These are phyloP conservation scores for Oryza coarctata DNA, from an alignment of 176 grass and related monocot genomes.

Conservation along the genomic window DNA sequence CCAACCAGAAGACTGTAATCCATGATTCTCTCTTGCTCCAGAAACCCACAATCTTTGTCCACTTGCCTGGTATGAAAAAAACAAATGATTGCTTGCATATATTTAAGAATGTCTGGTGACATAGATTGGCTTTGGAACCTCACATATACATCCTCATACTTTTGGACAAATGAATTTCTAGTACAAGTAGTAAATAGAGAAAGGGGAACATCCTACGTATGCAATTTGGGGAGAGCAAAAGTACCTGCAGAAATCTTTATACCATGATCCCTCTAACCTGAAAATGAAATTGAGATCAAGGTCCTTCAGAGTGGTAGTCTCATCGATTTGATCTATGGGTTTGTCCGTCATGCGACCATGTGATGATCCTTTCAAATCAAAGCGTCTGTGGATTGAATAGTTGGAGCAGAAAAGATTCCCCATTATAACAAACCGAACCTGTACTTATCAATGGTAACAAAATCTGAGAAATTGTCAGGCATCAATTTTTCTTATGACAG, in stretches of 20 bases:
- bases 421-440: constrained; percentile 31
- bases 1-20: constrained; percentile 93
- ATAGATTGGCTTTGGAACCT: neutral
- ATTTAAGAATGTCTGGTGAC: neutral
- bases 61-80: constrained; percentile 64
- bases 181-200: neutral
- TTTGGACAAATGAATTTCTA: neutral
- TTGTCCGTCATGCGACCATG: constrained; percentile 84
- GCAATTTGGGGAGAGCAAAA: neutral
- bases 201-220: neutral
- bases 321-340: constrained; percentile 67
- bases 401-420: constrained; percentile 26
- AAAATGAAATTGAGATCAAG: constrained; percentile 94
- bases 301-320: constrained; percentile 74
- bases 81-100: neutral
- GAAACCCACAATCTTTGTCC: constrained; percentile 75
- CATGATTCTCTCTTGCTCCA: constrained; percentile 96
- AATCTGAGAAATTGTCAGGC: neutral
- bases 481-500: neutral
- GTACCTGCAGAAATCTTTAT: constrained; percentile 67
- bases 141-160: neutral
- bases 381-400: neutral
- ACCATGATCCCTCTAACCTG: constrained; percentile 61
- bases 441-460: neutral
- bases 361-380: constrained; percentile 67